Base-by-base conservation (phyloP, 2,329 filamentous ascomycete species). In the Lachnellula occidentalis region DNA sequence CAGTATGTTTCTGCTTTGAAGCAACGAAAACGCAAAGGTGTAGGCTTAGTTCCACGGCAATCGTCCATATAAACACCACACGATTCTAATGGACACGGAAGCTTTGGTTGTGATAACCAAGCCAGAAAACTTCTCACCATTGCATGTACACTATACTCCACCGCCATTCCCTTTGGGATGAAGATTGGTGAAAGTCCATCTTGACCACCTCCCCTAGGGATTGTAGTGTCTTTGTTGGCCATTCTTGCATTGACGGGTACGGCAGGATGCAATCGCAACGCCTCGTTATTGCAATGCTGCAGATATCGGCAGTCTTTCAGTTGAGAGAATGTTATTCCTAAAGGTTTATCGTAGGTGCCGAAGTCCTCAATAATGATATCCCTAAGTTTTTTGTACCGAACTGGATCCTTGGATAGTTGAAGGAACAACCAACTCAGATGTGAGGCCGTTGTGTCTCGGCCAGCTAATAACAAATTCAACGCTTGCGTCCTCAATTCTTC, bases 371-470 rank as follows among this genome's bases (percentile, higher is more conserved):
- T 43, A 8, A 78, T 60, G 36, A 71, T 67, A 15, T 66, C 56
- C 7, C 76, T 72, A 24, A 82, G 67, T 53, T 73, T 76, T 9
- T 65, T 57, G 60, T 72, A 78, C 37, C 76, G 67, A 0, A 58
- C 58, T 1, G 68, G 70, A 55, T 78, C 65, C 27, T 72, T 69
- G 1, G 74, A 67, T 14, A 79, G 63, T n/a, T 68, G 66, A 55
- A 71, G 71, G 50, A 79, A 73, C 15, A 74, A 65, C 74, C 76
- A 80, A 9, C 75, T 73, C 1, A 84, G 66, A 3, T 78, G 72
- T 24, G 71, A 73, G 1, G 79, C 79, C 0, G 79, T 83, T 0
- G 81, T 84, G 57, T 85, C 82, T 9, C 81, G 73, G 1, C 81
- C 81, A 0, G 80, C 82, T 2, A 82, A 69, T 41, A 84, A 75